Base-by-base conservation (phyloP, 2,329 filamentous ascomycete genomes). In the Aquanectria penicillioides region DNA sequence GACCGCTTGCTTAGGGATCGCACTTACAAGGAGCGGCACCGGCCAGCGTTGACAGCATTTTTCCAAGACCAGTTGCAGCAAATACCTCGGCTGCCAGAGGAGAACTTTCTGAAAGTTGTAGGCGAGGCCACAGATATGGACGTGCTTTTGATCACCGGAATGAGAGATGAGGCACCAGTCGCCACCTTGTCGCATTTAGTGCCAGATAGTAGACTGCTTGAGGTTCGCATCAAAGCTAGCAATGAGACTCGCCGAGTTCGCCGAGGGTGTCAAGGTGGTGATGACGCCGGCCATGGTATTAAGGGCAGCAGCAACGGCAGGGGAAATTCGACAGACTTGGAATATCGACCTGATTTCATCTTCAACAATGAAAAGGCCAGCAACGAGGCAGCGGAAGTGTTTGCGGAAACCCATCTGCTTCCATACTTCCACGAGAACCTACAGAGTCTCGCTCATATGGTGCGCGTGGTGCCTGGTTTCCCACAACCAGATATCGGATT, bases 1-100 rank as follows among this genome's bases (percentile, higher is more conserved):
- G 43, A 71, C 11, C 79, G 78, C 29, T 73, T 89, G 40, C 74
- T 86, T 31, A 11, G 26, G 0, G 81, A 89, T 59, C 86, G 86
- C 55, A 73, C 59, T 22, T 90, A 89, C 73, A 89, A 89, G 68
- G 86, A 89, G 73, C 65, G 83, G 56, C 85, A 89, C 62, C 81
- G 86, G 29, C 53, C 74, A 66, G 76, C 76, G 0, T 71, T 89
- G 72, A 84, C 81, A 2, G 59, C 48, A 2, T 89, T 84, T 59
- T 89, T 80, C 71, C 64, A 80, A 40, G 57, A 69, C 0, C 81
- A 85, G 67, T 65, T 83, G 33, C 65, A 40, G 23, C 57, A 75
- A 65, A 74, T 75, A 36, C 83, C 84, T 59, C 63, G 43, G 33
- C 73, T 88, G 13, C 81, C 73, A 61, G 72, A 83, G 62, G 78